phyloP scores from a whole-genome alignment of 331 rosid species.

The Malus hybrid region DNA sequence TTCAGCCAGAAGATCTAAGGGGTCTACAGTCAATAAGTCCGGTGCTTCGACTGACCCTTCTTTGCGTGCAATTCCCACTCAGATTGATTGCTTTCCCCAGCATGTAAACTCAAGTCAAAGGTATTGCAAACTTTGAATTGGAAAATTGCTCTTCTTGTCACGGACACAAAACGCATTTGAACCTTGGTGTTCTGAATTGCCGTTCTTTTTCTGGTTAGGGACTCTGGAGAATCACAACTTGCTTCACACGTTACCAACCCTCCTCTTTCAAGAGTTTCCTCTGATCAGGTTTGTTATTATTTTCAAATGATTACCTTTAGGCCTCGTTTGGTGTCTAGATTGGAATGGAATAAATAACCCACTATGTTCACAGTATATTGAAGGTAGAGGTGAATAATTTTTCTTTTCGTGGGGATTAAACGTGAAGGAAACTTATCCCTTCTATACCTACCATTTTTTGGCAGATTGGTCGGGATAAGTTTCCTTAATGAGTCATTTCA shows the following conservation, averaged over 20 bases:
- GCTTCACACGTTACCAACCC: slow-evolving; percentile 12
- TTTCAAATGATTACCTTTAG: neutral
- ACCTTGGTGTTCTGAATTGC: neutral
- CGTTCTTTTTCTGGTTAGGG: slow-evolving; percentile 24
- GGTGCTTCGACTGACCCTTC: slow-evolving; percentile 8
- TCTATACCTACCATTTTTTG: no score
- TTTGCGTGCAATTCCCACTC: slow-evolving; percentile 16
- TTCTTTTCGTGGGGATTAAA: no score
- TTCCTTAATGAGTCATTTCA: no score
- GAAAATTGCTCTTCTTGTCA: neutral
- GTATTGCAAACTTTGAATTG: slow-evolving; percentile 16
- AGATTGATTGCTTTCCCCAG: slow-evolving; percentile 8
- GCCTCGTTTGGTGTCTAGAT: no score
- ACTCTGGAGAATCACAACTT: slow-evolving; percentile 18
- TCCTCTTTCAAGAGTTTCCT: slow-evolving; percentile 45
- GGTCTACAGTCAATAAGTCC: slow-evolving; percentile 26
- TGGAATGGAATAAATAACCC: no score
- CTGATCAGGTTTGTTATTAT: slow-evolving; percentile 58
- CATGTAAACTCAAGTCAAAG: slow-evolving; percentile 25
- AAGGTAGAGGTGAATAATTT: no score
- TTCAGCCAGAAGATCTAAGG: slow-evolving; percentile 59
- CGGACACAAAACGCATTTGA: neutral
- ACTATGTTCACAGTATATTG: no score
- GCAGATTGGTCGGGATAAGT: no score
- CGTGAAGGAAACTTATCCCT: no score